Evolutionary conservation across 1,284 basidiomycete species (phyloP).

Genomic region (Pyrrhoderma noxium): DNA sequence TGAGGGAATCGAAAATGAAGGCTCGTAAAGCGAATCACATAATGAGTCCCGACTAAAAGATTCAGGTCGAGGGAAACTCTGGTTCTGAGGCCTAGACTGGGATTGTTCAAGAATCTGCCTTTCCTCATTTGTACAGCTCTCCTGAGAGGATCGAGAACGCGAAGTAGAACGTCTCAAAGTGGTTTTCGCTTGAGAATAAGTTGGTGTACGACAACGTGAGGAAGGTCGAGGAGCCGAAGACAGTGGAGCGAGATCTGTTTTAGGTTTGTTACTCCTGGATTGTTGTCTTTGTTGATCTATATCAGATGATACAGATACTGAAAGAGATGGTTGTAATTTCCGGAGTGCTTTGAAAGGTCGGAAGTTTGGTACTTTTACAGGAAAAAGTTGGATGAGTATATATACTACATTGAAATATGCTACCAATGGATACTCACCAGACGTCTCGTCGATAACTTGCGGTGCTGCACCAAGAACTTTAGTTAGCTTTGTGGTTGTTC

Average conservation of each 20-base stretch:
- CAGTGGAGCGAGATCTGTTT: conserved; percentile 12
- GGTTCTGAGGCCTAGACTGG: background rate
- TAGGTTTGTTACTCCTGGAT: background rate
- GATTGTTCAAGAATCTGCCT: background rate
- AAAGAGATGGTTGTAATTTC: conserved; percentile 10
- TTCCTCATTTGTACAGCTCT: background rate
- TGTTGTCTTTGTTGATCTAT: background rate
- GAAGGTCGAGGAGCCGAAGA: conserved; percentile 9
- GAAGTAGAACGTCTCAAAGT: background rate
- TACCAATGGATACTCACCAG: too few relatives aligned
- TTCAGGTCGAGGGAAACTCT: background rate
- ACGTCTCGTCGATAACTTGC: conserved; percentile 10
- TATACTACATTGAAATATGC: too few relatives aligned
- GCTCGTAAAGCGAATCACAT: conserved; percentile 13
- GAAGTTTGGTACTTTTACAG: too few relatives aligned
- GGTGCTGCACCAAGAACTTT: conserved; percentile 15
- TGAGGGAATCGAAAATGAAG: conserved; percentile 11
- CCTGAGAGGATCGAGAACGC: conserved; percentile 3
- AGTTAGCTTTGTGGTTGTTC: conserved; percentile 12
- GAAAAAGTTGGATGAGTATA: too few relatives aligned
- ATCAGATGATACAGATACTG: conserved; percentile 3
- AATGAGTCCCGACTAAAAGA: conserved; percentile 7
- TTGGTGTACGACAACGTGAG: background rate
- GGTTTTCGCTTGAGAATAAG: background rate
- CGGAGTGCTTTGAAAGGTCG: too few relatives aligned